Base-by-base conservation (phyloP, 768 basidiomycete species). In the Boletus barrowsii region DNA sequence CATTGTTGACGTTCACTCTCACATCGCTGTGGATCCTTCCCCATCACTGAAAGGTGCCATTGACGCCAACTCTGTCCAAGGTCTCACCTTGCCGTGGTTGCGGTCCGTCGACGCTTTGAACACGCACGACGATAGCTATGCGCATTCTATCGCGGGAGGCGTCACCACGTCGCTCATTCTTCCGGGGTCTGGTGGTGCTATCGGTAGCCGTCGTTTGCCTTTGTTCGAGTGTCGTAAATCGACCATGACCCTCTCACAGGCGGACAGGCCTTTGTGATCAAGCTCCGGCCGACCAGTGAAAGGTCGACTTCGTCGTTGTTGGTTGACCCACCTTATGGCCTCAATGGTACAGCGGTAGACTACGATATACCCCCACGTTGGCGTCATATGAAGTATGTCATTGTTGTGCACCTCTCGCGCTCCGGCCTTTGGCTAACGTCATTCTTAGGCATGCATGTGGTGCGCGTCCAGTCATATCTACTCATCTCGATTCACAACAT, bases 211-310 rank as follows among this genome's bases (percentile, higher is more conserved):
- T n/a, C 10, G 4, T 26, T 30, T 22, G 43, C 17, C 10, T 5
- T 36, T 2, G 14, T n/a, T 44, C 10, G 22, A 54, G 18, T 26
- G 17, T 29, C 1, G 26, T 53, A 10, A 30, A 17, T 10, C 18
- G 4, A 49, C n/a, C 15, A 15, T 48, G 3, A 40, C 8, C 4
- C 22, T 8, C 35, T 36, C 40, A 33, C 44, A 86, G 88, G 87
- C 42, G 90, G 90, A 18, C 88, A 90, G 62, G 86, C 87, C 0
- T 90, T 88, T 64, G 73, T 83, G 4, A 88, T 92, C 64, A 93
- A 93, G 65, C 67, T 88, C 4, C 78, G 91, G 24, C 75, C 76
- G n/a, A 92, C 89, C 0, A 60, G 72, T 0, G 88, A 88, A 63
- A 78, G 83, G n/a, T 85, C 86, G 0, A 78, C 85, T 0, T 80